These are phyloP conservation scores for Boeremia exigua DNA, from an alignment of 2,329 filamentous ascomycete species.

Conservation along the genomic window DNA sequence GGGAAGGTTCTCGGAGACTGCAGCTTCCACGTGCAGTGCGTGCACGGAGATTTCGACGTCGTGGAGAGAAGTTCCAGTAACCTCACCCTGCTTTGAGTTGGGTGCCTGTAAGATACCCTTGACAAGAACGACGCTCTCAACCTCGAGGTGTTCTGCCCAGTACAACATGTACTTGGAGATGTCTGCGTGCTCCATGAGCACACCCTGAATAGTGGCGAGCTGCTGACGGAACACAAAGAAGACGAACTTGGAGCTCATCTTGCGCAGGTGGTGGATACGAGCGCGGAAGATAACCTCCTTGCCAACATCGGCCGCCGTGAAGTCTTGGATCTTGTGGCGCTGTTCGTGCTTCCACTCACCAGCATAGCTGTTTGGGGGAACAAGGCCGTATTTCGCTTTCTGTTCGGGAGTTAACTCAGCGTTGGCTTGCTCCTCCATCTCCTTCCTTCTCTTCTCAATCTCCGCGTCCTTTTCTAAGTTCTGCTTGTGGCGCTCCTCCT, in stretches of 20 bases:
- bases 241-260: constrained; percentile 80
- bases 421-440: constrained; percentile 56
- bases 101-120: constrained; percentile 75
- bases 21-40: constrained; percentile 67
- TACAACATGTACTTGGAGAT: constrained; percentile 79
- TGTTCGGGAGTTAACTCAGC: constrained; percentile 65
- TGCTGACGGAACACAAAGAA: constrained; percentile 89
- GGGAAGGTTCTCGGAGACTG: constrained; percentile 66
- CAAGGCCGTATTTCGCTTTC: constrained; percentile 63
- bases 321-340: constrained; percentile 58
- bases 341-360: constrained; percentile 56
- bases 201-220: constrained; percentile 81
- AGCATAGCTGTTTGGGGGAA: constrained; percentile 65
- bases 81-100: constrained; percentile 67
- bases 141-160: constrained; percentile 83
- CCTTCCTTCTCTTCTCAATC: constrained; percentile 55
- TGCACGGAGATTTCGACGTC: constrained; percentile 77
- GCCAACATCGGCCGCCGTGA: constrained; percentile 61
- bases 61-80: constrained; percentile 77
- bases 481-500: constrained; percentile 53
- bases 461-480: constrained; percentile 53
- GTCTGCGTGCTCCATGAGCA: constrained; percentile 68
- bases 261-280: constrained; percentile 78
- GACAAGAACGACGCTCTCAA: constrained; percentile 80
- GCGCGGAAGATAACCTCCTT: constrained; percentile 71